Evolutionary conservation across 768 basidiomycete species (phyloP), one percentile per base, ranked within the genome.

Genomic region (Collybia sordida): DNA sequence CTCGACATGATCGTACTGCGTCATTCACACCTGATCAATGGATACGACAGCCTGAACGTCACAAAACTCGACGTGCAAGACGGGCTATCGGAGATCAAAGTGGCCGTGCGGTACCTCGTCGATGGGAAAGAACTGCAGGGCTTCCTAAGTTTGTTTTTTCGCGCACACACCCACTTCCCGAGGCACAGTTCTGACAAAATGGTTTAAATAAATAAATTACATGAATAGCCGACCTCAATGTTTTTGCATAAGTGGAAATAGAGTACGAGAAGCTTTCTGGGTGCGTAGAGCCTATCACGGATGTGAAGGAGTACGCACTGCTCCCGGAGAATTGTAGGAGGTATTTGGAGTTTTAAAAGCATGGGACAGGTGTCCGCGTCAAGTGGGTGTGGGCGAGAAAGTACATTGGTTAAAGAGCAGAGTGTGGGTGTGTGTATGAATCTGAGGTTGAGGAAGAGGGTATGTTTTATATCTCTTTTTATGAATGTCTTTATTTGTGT

Each of bases 61-160:
- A 99, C 97, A 42, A 99, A 99, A 66, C 83, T 99, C 42, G 97
- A 99, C 60, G 76, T 99, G 14, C 79, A 98, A 42, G 95, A 98
- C 61, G 72, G 76, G 22, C 76, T 99, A 18, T 65, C 79, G 0
- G 90, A 95, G 72, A 90, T 99, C 74, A 90, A 94, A 69, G 78
- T 99, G 18, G 96, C 78, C 3, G 79, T 90, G 49, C 84, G 81
- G 62, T 98, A 99, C 70, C 61, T 73, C 6, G 69, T 92, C 17
- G 83, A 93, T 43, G 95, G 86, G 22, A 77, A 88, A 61, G 84
- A 88, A 60, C 75, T 98, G 15, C 59, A 72, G 18, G 88, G 93
- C 6, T 96, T 98, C 77, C 95, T 96, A 43, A 92, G 92, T 93
- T 40, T 51, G 81, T 75, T n/a, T n/a, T n/a, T 18, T 46, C 44